Conservation (phyloP, 2,329 filamentous ascomycete genomes). For the Fusarium irregulare region DNA sequence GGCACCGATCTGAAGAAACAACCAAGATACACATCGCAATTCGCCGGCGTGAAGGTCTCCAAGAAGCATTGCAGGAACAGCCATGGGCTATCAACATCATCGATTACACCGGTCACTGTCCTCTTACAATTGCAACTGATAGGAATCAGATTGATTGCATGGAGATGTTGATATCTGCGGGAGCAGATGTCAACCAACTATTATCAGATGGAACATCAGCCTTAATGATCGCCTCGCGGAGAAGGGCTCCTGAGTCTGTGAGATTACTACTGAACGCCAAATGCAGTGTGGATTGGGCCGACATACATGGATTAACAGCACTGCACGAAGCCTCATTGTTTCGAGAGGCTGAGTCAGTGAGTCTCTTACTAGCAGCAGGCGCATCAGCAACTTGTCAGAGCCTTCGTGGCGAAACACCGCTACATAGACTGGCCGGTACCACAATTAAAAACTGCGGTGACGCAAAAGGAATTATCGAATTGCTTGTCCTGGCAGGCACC, state of each 20-base stretch:
- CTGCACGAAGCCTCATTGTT: fast-evolving
- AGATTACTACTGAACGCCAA: conserved; percentile 7
- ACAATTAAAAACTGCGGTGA: fast-evolving
- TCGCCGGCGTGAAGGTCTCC: background rate
- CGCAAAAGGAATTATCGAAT: background rate
- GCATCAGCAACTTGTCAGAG: conserved; percentile 1
- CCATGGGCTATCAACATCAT: conserved; percentile 16
- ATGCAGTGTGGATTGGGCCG: background rate
- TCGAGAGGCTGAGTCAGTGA: background rate
- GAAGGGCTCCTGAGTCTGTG: background rate
- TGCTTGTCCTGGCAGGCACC: background rate
- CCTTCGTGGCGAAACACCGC: fast-evolving
- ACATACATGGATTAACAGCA: fast-evolving
- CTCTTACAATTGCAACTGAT: fast-evolving
- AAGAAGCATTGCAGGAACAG: conserved; percentile 7
- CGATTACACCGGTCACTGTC: background rate
- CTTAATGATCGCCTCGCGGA: background rate
- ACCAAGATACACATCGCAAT: conserved; percentile 7
- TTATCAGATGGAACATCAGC: fast-evolving
- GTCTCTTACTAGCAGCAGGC: conserved; percentile 7
- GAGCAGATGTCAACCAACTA: conserved; percentile 17
- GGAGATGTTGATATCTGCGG: conserved; percentile 11
- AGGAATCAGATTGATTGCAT: background rate
- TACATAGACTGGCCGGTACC: fast-evolving
- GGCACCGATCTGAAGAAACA: background rate